Conservation (phyloP, 306 rosid species). For the Urtica urens region DNA sequence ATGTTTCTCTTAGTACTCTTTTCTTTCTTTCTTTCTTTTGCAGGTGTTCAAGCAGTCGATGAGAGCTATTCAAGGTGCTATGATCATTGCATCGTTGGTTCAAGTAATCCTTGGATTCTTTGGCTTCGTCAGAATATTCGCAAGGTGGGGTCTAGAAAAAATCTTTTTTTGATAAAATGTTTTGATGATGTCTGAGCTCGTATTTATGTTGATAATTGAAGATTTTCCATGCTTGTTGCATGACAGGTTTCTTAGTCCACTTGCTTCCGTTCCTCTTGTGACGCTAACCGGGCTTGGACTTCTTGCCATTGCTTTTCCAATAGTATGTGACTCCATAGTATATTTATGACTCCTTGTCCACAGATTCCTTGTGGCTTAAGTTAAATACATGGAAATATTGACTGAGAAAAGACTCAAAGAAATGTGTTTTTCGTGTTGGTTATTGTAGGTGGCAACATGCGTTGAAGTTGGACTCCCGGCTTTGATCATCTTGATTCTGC, state of each 20-base stretch:
- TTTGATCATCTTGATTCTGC: conserved; percentile 44
- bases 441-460: conserved; percentile 71
- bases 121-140: conserved; percentile 70
- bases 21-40: conserved; percentile 6
- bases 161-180: neutral
- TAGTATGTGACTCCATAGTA: conserved; percentile 26
- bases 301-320: conserved; percentile 57
- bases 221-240: conserved; percentile 4
- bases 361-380: too few species aligned
- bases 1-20: conserved; percentile 11
- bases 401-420: neutral
- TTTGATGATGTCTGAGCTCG: conserved; percentile 1
- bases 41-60: conserved; percentile 64
- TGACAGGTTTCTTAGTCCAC: conserved; percentile 72
- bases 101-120: conserved; percentile 63
- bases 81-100: conserved; percentile 52
- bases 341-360: too few species aligned
- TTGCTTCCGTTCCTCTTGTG: conserved; percentile 68
- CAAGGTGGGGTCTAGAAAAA: conserved; percentile 34
- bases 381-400: neutral
- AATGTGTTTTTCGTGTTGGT: conserved; percentile 10
- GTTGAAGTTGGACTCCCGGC: conserved; percentile 91
- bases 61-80: conserved; percentile 68
- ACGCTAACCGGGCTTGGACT: conserved; percentile 78
- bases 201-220: conserved; percentile 11